phyloP scores from a whole-genome alignment of 768 basidiomycete genomes.

The Tulasnella calospora region DNA sequence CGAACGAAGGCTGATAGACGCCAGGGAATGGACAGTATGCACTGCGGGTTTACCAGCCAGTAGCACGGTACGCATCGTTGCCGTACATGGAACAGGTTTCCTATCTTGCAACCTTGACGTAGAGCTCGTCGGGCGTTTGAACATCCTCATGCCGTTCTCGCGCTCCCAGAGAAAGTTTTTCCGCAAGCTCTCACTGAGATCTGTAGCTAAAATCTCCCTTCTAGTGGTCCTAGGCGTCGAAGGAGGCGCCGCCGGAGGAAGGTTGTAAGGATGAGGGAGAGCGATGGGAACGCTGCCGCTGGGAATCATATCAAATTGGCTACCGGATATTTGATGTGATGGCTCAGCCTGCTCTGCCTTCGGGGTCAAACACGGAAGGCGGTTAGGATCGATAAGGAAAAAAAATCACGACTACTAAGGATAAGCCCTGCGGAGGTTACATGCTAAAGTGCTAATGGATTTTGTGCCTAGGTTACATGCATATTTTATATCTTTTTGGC shows the following conservation, averaged over 20 bases:
- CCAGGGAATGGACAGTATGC: neutral
- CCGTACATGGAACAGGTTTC: constrained; percentile 12
- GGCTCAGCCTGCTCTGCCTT: neutral
- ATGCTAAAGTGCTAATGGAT: too few relatives aligned
- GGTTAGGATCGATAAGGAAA: too few relatives aligned
- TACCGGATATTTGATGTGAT: neutral
- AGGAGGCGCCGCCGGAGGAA: constrained; percentile 59
- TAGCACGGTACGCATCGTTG: constrained; percentile 27
- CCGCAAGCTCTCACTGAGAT: constrained; percentile 78
- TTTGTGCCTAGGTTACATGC: too few relatives aligned
- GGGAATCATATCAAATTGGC: constrained; percentile 16
- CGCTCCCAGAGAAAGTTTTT: constrained; percentile 72
- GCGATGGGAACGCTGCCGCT: constrained; percentile 27
- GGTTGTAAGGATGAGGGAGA: constrained; percentile 57
- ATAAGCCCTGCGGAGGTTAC: too few relatives aligned
- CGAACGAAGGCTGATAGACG: constrained; percentile 1
- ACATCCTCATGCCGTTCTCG: constrained; percentile 30
- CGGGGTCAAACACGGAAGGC: neutral
- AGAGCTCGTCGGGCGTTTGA: neutral
- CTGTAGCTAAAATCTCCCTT: constrained; percentile 74
- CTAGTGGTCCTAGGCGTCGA: constrained; percentile 84
- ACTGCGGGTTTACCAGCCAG: constrained; percentile 25
- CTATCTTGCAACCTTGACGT: constrained; percentile 8
- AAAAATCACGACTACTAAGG: too few relatives aligned
- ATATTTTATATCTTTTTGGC: too few relatives aligned